Percentiles rank a stretch among this genome's conserved stretches.
Conservation (phyloP, 805 yeast genomes). For the Kregervanrija delftensis region DNA sequence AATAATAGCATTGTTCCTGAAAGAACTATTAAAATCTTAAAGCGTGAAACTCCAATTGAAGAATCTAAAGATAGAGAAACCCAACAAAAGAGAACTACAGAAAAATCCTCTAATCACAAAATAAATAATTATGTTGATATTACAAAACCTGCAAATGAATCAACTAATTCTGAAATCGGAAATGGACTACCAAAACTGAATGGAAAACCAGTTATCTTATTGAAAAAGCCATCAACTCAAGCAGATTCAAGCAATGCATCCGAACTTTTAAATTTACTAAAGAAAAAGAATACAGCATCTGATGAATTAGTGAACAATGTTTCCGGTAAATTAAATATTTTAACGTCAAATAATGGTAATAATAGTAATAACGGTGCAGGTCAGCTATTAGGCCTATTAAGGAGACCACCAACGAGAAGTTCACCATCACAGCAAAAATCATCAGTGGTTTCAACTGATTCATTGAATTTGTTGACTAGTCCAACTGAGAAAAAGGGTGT, state of each 20-base stretch:
- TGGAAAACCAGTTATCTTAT: conserved; percentile 7
- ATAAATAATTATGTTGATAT: conserved; percentile 6
- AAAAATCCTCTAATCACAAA: background rate
- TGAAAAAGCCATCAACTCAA: conserved; percentile 5
- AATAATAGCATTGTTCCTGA: background rate
- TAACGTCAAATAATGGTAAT: no score
- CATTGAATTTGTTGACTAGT: background rate
- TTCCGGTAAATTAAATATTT: no score
- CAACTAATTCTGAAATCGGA: conserved; percentile 6
- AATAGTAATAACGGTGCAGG: no score
- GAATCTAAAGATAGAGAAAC: background rate
- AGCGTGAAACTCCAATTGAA: conserved; percentile 10
- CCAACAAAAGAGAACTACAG: background rate
- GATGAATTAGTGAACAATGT: no score
- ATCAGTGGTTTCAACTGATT: conserved; percentile 1
- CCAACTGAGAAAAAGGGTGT: conserved; percentile 1
- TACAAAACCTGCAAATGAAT: conserved; percentile 11
- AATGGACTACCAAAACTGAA: background rate
- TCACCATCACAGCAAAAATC: no score
- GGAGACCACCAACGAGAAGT: no score
- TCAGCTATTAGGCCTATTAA: no score
- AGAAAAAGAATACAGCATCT: no score
- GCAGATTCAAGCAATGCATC: background rate
- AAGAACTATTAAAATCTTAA: conserved; percentile 8
- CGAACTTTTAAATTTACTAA: background rate